Evolutionary conservation across 768 basidiomycete genomes (phyloP).

Genomic region (Gelatoporia subvermispora): DNA sequence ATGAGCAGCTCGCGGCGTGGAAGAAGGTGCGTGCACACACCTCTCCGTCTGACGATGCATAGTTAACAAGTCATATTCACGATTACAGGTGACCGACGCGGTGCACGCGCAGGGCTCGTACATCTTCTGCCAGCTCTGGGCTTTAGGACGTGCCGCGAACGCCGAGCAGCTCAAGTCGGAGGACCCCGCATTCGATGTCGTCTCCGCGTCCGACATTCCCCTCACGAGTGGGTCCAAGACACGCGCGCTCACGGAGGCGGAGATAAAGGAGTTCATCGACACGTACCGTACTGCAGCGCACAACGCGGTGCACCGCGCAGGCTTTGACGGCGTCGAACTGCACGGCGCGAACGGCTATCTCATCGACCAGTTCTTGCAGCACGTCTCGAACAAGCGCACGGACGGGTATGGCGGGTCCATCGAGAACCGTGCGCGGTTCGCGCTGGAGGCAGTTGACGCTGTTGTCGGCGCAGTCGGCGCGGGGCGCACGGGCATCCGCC

Average conservation of each 20-base stretch:
- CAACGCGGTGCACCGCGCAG: conserved; percentile 25
- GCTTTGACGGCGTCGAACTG: conserved; percentile 26
- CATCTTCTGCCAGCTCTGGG: conserved; percentile 55
- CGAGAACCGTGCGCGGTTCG: conserved; percentile 42
- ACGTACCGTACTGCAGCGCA: conserved; percentile 18
- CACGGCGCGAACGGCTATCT: conserved; percentile 29
- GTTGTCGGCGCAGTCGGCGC: conserved; percentile 35
- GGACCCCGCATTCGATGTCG: conserved; percentile 17
- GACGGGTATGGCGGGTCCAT: conserved; percentile 48
- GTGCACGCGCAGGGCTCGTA: conserved; percentile 49
- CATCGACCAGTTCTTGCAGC: conserved; percentile 38
- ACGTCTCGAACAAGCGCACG: conserved; percentile 35
- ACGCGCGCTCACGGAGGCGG: conserved; percentile 18
- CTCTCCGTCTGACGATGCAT: neutral
- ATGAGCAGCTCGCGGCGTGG: conserved; percentile 41
- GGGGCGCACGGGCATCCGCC: conserved; percentile 33
- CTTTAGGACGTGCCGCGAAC: conserved; percentile 40
- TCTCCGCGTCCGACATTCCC: conserved; percentile 20
- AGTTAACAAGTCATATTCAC: neutral
- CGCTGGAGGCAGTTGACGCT: conserved; percentile 36
- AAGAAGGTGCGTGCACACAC: neutral
- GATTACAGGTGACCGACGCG: conserved; percentile 41
- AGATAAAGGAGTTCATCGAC: conserved; percentile 33
- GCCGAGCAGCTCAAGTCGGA: conserved; percentile 30
- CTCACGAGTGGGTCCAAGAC: conserved; percentile 5